Evolutionary conservation across 306 rosid species (phyloP), one percentile per base, ranked within the genome.

Genomic region (Vachellia collinsii): DNA sequence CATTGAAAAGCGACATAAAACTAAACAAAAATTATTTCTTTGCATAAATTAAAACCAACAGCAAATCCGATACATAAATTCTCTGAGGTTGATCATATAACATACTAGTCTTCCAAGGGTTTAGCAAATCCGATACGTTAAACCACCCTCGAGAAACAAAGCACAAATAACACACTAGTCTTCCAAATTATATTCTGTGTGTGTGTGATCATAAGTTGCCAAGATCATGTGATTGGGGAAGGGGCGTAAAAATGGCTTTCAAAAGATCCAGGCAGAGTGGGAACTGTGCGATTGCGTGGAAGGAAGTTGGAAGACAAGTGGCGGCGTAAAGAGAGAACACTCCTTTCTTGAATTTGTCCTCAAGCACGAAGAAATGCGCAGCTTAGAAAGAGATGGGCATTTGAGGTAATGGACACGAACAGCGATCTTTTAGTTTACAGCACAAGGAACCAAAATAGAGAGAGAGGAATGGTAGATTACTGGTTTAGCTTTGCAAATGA

Each of bases 281-380:
- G 70, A 90, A 82, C 58, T 90, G 95, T 6, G 88, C 83, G 0
- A 77, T 46, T 0, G 89, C 92, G 12, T 85, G 89, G 78, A 91
- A 78, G 0, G 83, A n/a, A 3, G 79, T 59, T 0, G 92, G 93
- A 64, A 88, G 50, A 39, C 88, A 86, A 4, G 89, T 77, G 1
- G 83, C 75, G 0, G 76, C 70, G 29, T 87, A 90, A 5, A 90
- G 47, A 0, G 88, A 78, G 36, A 87, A 72, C 1, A 82, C 66
- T 0, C 77, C 75, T 1, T 72, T 25, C 22, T 75, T 77, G 20
- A 84, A 81, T 20, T 65, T 79, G 11, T 87, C 82, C n/a, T 75
- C 72, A 0, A 89, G 80, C 69, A 85, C 82, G 42, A 85, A 85
- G 82, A 81, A 88, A 70, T 90, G 90, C 0, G 83, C 93, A 0